Evolutionary conservation across 2,329 filamentous ascomycete species (phyloP).

Genomic region (Hymenoscyphus albidus): DNA sequence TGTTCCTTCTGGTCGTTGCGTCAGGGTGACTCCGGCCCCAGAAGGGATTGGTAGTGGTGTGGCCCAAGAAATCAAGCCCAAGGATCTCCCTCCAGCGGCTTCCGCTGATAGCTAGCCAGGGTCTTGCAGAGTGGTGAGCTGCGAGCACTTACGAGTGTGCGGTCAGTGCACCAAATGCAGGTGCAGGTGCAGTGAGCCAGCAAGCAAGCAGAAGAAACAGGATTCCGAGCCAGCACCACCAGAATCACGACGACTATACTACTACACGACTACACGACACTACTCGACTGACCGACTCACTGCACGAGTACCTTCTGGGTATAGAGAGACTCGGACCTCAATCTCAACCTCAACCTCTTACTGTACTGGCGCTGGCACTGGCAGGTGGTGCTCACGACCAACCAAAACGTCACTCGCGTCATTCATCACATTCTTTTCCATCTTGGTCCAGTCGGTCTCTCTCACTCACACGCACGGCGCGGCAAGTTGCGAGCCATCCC

Average conservation of each 20-base stretch:
- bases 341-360: no score
- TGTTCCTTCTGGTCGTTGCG: neutral
- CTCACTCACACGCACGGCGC: neutral
- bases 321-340: no score
- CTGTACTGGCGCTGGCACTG: neutral
- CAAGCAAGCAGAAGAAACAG: neutral
- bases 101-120: slow-evolving; percentile 1
- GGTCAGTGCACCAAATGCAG: neutral
- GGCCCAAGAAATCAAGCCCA: neutral
- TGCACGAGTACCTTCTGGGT: no score
- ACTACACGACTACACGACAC: no score
- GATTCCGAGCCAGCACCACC: no score
- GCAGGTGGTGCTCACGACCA: neutral
- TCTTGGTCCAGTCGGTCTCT: neutral
- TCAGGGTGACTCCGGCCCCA: neutral
- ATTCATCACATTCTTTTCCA: neutral
- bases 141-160: neutral
- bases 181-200: neutral
- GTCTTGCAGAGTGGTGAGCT: neutral
- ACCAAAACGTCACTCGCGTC: neutral
- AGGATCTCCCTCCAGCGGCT: neutral
- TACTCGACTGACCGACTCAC: no score
- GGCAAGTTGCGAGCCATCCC: neutral
- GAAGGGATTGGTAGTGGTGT: neutral
- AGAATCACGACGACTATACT: no score